Evolutionary conservation across 176 grass and related monocot species (phyloP).

Genomic region (Raddia distichophylla): DNA sequence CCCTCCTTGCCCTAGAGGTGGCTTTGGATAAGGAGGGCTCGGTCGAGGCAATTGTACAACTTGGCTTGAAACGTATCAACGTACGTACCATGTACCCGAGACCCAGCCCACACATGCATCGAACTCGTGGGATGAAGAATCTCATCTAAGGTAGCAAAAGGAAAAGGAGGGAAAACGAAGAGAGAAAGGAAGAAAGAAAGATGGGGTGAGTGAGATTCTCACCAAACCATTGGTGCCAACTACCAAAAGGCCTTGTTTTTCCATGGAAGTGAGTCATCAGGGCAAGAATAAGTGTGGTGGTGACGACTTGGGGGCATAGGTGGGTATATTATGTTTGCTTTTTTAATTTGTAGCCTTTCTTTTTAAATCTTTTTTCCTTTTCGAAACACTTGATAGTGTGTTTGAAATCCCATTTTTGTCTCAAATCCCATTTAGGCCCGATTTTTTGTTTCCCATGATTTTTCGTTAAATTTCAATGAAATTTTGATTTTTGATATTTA

Average conservation of each 20-base stretch:
- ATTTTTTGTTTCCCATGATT: too few species aligned
- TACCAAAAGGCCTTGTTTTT: background rate
- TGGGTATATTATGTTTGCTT: background rate
- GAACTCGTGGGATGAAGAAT: constrained; percentile 8
- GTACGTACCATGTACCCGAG: background rate
- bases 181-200: background rate
- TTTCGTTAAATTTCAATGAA: too few species aligned
- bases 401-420: too few species aligned
- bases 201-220: constrained; percentile 47
- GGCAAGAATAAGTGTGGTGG: background rate
- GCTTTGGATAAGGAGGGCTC: too few species aligned
- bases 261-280: background rate
- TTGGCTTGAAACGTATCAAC: background rate
- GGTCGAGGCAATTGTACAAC: background rate
- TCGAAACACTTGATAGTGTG: background rate
- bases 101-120: background rate
- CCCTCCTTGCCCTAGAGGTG: too few species aligned
- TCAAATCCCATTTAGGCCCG: too few species aligned
- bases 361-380: background rate
- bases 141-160: background rate
- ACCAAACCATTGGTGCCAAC: constrained; percentile 19
- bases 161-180: background rate
- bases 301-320: background rate
- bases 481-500: too few species aligned
- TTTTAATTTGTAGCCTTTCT: constrained; percentile 23